Percentiles rank a stretch among this genome's conserved stretches.
Evolutionary conservation across 2,329 filamentous ascomycete genomes (phyloP).

Genomic region (Xylariaceae sp.): DNA sequence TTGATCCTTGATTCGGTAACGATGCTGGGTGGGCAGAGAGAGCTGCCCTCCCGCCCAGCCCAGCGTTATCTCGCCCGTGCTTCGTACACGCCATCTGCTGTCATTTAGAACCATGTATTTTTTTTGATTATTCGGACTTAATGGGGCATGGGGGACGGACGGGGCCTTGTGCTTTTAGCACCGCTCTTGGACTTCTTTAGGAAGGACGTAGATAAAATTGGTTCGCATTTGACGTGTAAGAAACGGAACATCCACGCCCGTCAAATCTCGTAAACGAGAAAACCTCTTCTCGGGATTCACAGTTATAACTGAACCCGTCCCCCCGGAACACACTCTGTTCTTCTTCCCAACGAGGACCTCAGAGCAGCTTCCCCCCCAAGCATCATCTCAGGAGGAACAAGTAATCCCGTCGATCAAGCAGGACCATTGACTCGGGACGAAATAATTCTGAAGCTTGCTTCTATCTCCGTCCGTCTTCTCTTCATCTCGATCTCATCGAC

Average conservation of each 20-base stretch:
- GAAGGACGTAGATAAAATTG: neutral
- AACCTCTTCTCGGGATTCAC: neutral
- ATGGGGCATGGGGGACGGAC: neutral
- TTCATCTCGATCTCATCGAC: too few species aligned
- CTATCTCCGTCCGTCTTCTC: too few species aligned
- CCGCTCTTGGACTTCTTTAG: neutral
- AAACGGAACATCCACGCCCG: neutral
- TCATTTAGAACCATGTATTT: neutral
- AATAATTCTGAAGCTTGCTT: too few species aligned
- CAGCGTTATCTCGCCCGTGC: too few species aligned
- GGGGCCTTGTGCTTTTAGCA: too few species aligned
- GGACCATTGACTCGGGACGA: too few species aligned
- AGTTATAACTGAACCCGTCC: neutral
- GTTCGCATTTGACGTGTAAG: neutral
- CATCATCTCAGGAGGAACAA: too few species aligned
- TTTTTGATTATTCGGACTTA: neutral
- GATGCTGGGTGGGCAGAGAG: too few species aligned
- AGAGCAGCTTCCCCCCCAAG: too few species aligned
- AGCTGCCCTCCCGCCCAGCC: too few species aligned
- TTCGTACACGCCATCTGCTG: neutral
- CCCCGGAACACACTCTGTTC: neutral
- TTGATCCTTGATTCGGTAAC: neutral
- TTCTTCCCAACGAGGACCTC: too few species aligned
- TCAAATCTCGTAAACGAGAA: neutral
- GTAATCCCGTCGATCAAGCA: too few species aligned